phyloP scores from a whole-genome alignment of 352 stramenopile species.

The Phytophthora pseudosyringae region DNA sequence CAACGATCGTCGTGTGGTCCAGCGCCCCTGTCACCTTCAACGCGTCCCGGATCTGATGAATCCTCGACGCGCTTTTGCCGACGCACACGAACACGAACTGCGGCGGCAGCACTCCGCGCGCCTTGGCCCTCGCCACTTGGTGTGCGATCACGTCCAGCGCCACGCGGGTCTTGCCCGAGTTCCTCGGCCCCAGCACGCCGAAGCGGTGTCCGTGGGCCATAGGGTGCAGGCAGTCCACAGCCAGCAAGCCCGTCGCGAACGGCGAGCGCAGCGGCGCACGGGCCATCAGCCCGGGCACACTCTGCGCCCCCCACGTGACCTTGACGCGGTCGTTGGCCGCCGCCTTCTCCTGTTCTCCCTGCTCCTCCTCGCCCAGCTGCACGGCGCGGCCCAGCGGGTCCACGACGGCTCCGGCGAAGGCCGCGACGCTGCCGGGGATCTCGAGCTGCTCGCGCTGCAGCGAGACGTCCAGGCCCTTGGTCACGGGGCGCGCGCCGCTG shows the following conservation, averaged over 20 bases:
- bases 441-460: conserved; percentile 58
- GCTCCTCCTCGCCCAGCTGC: conserved; percentile 9
- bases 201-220: conserved; percentile 77
- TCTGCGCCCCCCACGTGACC: conserved; percentile 63
- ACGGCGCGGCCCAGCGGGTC: conserved; percentile 58
- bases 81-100: conserved; percentile 83
- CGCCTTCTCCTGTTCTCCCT: conserved; percentile 9
- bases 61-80: conserved; percentile 60
- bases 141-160: conserved; percentile 72
- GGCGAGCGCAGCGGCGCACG: conserved; percentile 55
- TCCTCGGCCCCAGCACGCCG: conserved; percentile 64
- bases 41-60: conserved; percentile 72
- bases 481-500: conserved; percentile 28
- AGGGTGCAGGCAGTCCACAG: conserved; percentile 81
- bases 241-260: conserved; percentile 69
- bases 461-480: conserved; percentile 67
- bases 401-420: conserved; percentile 56
- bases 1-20: conserved; percentile 70
- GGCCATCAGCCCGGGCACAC: conserved; percentile 69
- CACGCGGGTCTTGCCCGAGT: conserved; percentile 78
- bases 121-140: conserved; percentile 47
- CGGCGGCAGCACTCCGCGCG: conserved; percentile 41
- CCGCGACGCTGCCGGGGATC: conserved; percentile 50
- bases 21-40: conserved; percentile 52
- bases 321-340: conserved; percentile 43